Evolutionary conservation across 2,329 filamentous ascomycete species (phyloP).

Genomic region (Xylariomycetidae sp.): DNA sequence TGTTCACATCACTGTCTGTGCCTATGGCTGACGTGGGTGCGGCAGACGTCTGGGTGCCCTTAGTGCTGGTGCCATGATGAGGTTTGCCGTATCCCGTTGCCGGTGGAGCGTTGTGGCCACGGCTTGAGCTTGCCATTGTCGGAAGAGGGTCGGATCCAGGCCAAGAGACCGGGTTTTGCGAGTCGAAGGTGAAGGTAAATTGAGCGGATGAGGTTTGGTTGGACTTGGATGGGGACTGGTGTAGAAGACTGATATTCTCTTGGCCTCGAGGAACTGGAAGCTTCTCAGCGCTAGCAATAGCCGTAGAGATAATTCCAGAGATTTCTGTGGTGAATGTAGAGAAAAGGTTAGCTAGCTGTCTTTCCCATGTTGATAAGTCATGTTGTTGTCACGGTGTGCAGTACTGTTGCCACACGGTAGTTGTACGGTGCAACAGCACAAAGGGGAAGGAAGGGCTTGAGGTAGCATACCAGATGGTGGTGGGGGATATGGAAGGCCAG

Average conservation of each 20-base stretch:
- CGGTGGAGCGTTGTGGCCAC: constrained; percentile 15
- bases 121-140: constrained; percentile 26
- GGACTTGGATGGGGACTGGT: constrained; percentile 60
- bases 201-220: constrained; percentile 69
- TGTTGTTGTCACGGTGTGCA: no score
- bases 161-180: constrained; percentile 77
- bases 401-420: no score
- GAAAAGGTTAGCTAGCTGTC: constrained; percentile 15
- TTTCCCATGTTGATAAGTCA: no score
- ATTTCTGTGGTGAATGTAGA: constrained; percentile 42
- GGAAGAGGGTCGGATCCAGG: constrained; percentile 47
- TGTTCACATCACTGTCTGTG: no score
- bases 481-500: constrained; percentile 31
- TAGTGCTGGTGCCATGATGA: constrained; percentile 8
- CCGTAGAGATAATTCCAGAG: constrained; percentile 80
- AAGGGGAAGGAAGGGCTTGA: no score
- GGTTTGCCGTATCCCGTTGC: constrained; percentile 11
- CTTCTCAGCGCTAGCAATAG: constrained; percentile 83
- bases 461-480: neutral
- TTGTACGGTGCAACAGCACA: no score
- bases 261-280: constrained; percentile 60
- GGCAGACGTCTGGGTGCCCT: no score
- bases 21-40: no score
- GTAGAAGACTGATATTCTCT: constrained; percentile 74
- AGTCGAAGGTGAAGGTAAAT: constrained; percentile 95